Base-by-base conservation (phyloP, 495 filamentous ascomycete species). In the Talaromyces ruber region DNA sequence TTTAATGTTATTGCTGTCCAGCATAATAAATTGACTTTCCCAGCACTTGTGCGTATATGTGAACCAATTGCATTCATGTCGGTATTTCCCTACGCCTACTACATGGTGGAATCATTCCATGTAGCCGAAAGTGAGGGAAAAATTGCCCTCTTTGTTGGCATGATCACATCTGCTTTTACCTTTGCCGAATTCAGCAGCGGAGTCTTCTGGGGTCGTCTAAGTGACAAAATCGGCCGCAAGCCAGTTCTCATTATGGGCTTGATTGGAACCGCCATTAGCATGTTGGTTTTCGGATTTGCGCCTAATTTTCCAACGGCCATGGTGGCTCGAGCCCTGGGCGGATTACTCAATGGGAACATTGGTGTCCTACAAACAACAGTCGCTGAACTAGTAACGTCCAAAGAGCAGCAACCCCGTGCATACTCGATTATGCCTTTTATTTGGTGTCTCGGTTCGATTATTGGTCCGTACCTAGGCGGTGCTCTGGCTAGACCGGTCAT, bases 51-150 rank as follows among this genome's bases (percentile, higher is more conserved):
- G 71, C 87, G 94, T 66, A 95, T 99, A 74, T 97, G 91, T 80
- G 94, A 99, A 74, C 94, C 94, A 53, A 97, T 99, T 72, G 95
- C 94, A 9, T 98, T 99, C 81, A 98, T 96, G 89, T 97, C 92
- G 57, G 97, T 99, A 66, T 98, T 99, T 70, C 95, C 94, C 3
- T 99, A 99, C 71, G 92, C 93, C 69, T 99, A 97, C 77, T 94
- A 88, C 78, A 99, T 99, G 94, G 90, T 98, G 54, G 81, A 90
- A 66, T 90, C 89, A 37, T 99, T 99, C 75, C 78, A 90, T 65
- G 86, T 94, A 72, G 89, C 92, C 51, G 71, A 88, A 62, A 87
- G 90, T 67, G 81, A 90, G 59, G 83, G 82, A 64, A 84, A 89
- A 70, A 96, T 97, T 66, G 88, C 92, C 21, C 80, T 96, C 59